Conservation (phyloP, 352 stramenopile species). For the Pythium phragmiticola region DNA sequence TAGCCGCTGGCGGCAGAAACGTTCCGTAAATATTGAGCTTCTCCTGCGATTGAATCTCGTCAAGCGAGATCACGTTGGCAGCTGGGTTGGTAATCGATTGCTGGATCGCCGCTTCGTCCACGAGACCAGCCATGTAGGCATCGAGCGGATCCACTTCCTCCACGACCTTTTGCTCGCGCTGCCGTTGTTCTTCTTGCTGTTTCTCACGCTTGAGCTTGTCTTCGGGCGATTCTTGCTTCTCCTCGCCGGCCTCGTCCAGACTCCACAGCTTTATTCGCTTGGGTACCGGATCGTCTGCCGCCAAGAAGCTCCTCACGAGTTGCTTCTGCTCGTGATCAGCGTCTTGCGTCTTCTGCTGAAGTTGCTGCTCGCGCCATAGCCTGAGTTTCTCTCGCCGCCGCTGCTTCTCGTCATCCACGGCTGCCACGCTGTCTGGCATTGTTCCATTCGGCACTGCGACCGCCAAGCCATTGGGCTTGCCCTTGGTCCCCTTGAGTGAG, state of each 20-base stretch:
- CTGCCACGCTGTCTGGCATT: not conserved
- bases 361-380: slow-evolving; percentile 58
- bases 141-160: slow-evolving; percentile 83
- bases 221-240: slow-evolving; percentile 56
- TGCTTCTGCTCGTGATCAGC: slow-evolving; percentile 37
- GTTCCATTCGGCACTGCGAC: not conserved
- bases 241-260: slow-evolving; percentile 54
- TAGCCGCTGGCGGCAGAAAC: slow-evolving; percentile 56
- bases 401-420: slow-evolving; percentile 41
- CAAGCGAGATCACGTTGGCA: slow-evolving; percentile 82
- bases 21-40: slow-evolving; percentile 88
- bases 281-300: slow-evolving; percentile 66
- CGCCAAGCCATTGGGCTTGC: slow-evolving; percentile 9
- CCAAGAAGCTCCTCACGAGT: slow-evolving; percentile 44
- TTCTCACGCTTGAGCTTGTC: slow-evolving; percentile 51
- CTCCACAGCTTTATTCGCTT: slow-evolving; percentile 64
- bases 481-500: slow-evolving; percentile 45
- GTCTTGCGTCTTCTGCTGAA: slow-evolving; percentile 46
- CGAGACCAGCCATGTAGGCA: slow-evolving; percentile 84
- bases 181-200: slow-evolving; percentile 41
- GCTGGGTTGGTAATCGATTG: slow-evolving; percentile 65
- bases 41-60: slow-evolving; percentile 72
- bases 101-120: slow-evolving; percentile 76
- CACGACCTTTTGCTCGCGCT: slow-evolving; percentile 70
- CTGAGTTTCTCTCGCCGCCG: slow-evolving; percentile 47